Evolutionary conservation across 2,329 filamentous ascomycete species (phyloP), one percentile per base, ranked within the genome.

Genomic region (Fusarium sp.): DNA sequence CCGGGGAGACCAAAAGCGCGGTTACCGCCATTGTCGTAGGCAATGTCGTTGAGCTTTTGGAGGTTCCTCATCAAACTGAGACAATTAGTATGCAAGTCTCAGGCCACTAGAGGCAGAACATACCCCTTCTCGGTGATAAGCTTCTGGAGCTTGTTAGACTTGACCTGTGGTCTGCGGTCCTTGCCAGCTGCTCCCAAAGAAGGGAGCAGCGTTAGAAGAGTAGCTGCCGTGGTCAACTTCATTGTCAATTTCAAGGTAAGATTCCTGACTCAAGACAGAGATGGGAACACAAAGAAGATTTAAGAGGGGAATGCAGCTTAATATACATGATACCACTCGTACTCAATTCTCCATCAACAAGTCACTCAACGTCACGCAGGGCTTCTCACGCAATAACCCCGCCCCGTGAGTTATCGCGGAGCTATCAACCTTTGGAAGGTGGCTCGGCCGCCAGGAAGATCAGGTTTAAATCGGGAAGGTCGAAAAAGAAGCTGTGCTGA

Each of bases 1-100:
- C 79, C 79, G 1, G 79, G 79, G 18, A 79, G 70, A 8, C 79
- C 79, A 5, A 81, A 81, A 3, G 79, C 79, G 7, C 79, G 76
- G 50, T 81, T 81, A 9, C 79, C 79, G 18, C 79, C 79, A 20
- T 81, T 81, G 34, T 70, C 78, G 24, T 77, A 78, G 6, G 79
- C 79, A n/a, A 81, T 80, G 16, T 78, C 78, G 24, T 76, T 79
- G 22, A 81, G 78, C 2, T 71, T 71, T 13, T 78, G 67, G 52
- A 80, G 63, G 52, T 81, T 80, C 20, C 54, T 67, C 66, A 79
- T 77, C 59, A 79, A 59, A 4, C 77, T 79, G 5, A 0, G 0
- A 6, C 5, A 6, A 18, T 76, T 18, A 77, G 68, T 0, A 6
- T 13, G 1, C 0, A 5, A 2, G 6, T 5, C 20, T n/a, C 24